phyloP scores from a whole-genome alignment of 495 filamentous ascomycete species.

The Penicillium mononematosum region DNA sequence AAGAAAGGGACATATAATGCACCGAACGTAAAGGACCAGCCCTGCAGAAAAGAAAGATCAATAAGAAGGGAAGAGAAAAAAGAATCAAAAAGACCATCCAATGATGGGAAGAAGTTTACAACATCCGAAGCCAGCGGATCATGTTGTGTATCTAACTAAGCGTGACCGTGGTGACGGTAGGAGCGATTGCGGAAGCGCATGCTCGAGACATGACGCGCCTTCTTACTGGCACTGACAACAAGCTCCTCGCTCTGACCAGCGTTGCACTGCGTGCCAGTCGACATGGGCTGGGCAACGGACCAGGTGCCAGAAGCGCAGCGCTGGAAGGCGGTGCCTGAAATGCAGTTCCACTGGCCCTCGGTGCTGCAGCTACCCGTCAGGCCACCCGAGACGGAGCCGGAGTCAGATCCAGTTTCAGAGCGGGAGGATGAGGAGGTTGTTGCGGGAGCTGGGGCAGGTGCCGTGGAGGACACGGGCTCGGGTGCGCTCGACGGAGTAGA shows the following conservation, averaged over 20 bases:
- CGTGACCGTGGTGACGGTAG: constrained; percentile 27
- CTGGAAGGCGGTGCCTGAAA: constrained; percentile 56
- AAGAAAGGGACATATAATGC: constrained; percentile 20
- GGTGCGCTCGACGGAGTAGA: constrained; percentile 21
- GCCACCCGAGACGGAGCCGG: constrained; percentile 21
- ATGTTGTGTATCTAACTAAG: constrained; percentile 16
- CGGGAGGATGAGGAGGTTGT: constrained; percentile 9
- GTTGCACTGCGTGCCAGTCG: constrained; percentile 59
- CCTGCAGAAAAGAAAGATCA: constrained; percentile 10
- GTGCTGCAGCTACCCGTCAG: constrained; percentile 40
- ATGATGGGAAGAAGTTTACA: constrained; percentile 1
- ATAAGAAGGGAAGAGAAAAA: constrained; percentile 6
- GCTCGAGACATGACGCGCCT: constrained; percentile 31
- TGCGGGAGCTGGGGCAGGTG: constrained; percentile 15
- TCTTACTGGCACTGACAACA: constrained; percentile 28
- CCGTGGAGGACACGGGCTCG: constrained; percentile 14
- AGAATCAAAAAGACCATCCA: not conserved
- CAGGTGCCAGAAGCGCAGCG: constrained; percentile 64
- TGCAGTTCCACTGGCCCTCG: constrained; percentile 62
- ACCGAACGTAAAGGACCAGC: constrained; percentile 21
- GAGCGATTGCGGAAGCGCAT: constrained; percentile 37
- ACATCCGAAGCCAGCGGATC: constrained; percentile 25
- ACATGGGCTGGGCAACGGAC: constrained; percentile 53
- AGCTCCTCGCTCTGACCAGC: constrained; percentile 51
- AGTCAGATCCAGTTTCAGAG: not conserved